phyloP scores from a whole-genome alignment of 257 asterid genomes.

The Leonotis leonurus region DNA sequence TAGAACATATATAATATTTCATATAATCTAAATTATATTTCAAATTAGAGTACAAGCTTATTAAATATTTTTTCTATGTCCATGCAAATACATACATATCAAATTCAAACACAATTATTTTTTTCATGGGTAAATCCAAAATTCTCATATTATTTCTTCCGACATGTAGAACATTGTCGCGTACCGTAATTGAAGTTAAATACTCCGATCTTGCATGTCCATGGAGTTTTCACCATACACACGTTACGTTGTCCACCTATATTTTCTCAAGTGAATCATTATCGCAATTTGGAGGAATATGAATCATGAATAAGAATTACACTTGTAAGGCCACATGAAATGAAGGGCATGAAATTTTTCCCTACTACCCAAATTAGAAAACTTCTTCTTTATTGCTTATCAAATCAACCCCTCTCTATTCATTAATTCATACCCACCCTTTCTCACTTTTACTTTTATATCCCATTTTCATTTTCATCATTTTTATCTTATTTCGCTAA shows the following conservation, averaged over 20 bases:
- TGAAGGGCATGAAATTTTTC: constrained; percentile 18
- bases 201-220: background rate
- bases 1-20: no score
- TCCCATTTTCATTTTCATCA: background rate
- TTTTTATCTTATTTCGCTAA: background rate
- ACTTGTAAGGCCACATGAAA: constrained; percentile 21
- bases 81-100: no score
- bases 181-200: no score
- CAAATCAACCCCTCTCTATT: constrained; percentile 12
- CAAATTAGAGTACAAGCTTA: no score
- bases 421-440: constrained; percentile 25
- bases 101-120: no score
- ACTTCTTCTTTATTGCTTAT: constrained; percentile 1
- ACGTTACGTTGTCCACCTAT: constrained; percentile 1
- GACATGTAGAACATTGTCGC: no score
- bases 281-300: constrained; percentile 16
- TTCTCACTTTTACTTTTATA: constrained; percentile 2
- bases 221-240: background rate
- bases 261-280: constrained; percentile 10
- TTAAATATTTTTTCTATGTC: no score
- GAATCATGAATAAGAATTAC: constrained; percentile 11
- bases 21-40: no score
- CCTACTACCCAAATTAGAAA: constrained; percentile 11
- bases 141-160: no score
- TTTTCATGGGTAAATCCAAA: no score